These are phyloP conservation scores for Saccharomycopsis babjevae DNA, from an alignment of 805 yeast genomes.

Conservation along the genomic window DNA sequence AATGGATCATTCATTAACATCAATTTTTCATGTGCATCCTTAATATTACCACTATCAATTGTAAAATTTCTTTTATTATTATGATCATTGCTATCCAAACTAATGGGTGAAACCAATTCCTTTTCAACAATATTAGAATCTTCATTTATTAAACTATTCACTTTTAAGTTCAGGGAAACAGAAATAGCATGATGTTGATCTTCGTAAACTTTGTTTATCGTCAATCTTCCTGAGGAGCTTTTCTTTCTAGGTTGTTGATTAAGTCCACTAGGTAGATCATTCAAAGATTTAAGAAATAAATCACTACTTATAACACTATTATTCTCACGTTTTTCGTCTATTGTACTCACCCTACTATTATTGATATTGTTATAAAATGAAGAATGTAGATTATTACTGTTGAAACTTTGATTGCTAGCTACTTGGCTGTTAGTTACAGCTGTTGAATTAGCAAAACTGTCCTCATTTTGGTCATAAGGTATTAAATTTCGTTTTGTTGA, in stretches of 20 bases:
- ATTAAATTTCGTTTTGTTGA: neutral
- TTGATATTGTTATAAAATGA: neutral
- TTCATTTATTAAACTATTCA: neutral
- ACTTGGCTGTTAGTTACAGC: neutral
- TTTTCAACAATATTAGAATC: neutral
- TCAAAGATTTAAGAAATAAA: neutral
- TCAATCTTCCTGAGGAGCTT: neutral
- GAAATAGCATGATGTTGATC: neutral
- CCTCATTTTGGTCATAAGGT: neutral
- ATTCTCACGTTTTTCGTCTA: neutral
- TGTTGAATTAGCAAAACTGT: neutral
- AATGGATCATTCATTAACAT: slow-evolving; percentile 6
- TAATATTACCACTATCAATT: neutral
- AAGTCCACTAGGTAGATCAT: neutral
- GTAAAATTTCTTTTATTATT: neutral
- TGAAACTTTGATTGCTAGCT: neutral
- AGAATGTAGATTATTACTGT: neutral
- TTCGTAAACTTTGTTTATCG: neutral
- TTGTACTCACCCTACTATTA: neutral
- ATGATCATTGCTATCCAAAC: slow-evolving; percentile 3
- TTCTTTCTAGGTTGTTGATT: neutral
- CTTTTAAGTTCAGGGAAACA: neutral
- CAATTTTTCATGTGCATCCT: neutral
- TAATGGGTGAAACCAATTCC: slow-evolving; percentile 2
- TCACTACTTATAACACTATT: neutral